Evolutionary conservation across 139 green algal genomes (phyloP).

Genomic region (Tetradesmus lagerheimii): DNA sequence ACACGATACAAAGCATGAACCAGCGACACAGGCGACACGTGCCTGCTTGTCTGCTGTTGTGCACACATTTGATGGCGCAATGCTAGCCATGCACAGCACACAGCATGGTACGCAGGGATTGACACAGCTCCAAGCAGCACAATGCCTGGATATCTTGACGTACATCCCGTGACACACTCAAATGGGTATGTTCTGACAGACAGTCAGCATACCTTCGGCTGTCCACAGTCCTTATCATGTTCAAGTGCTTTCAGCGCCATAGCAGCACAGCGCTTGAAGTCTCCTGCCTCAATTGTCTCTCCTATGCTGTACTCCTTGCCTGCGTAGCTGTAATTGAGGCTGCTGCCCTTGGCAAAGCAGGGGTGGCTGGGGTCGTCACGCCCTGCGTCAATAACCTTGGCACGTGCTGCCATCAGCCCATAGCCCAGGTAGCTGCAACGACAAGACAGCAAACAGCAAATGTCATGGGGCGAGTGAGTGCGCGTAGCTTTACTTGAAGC

Average conservation of each 20-base stretch:
- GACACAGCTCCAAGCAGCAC: too few species aligned
- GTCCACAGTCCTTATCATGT: slow-evolving; percentile 54
- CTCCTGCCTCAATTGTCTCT: slow-evolving; percentile 18
- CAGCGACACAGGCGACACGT: too few species aligned
- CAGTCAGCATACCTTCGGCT: slow-evolving; percentile 39
- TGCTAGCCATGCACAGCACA: too few species aligned
- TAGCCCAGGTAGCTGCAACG: slow-evolving; percentile 93
- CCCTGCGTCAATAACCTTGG: slow-evolving; percentile 80
- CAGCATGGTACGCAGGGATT: too few species aligned
- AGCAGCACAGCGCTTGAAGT: slow-evolving; percentile 54
- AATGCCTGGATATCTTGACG: too few species aligned
- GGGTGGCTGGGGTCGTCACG: slow-evolving; percentile 64
- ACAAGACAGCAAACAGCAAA: background rate
- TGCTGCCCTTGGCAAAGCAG: slow-evolving; percentile 80
- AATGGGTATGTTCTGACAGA: too few species aligned
- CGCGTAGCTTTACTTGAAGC: slow-evolving; percentile 70
- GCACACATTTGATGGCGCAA: too few species aligned
- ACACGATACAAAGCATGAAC: too few species aligned
- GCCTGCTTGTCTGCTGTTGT: too few species aligned
- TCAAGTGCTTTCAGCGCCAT: slow-evolving; percentile 53
- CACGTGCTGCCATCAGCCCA: slow-evolving; percentile 96
- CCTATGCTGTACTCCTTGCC: slow-evolving; percentile 42
- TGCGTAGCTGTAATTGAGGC: slow-evolving; percentile 72
- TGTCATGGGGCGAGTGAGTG: background rate
- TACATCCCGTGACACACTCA: too few species aligned